Conservation (phyloP, 2,329 filamentous ascomycete genomes). For the Xylariaceae sp. region DNA sequence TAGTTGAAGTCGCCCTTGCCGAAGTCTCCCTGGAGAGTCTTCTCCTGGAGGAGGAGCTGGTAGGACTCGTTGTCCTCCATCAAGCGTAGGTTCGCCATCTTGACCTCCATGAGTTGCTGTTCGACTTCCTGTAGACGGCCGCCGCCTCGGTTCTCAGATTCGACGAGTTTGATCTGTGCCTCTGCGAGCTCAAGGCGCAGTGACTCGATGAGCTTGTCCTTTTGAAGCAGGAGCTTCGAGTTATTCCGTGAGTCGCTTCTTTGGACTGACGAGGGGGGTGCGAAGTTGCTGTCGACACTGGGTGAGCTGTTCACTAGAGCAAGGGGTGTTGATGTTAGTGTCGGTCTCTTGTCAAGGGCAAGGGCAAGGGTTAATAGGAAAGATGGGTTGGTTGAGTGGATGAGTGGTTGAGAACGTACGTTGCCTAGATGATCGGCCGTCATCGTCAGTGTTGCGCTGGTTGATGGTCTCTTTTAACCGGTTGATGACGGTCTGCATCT, state of each 20-base stretch:
- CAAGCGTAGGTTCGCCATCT: constrained; percentile 90
- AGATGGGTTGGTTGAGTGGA: neutral
- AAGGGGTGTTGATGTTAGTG: no score
- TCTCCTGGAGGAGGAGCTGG: constrained; percentile 87
- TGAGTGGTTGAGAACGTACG: constrained; percentile 39
- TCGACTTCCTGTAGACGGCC: constrained; percentile 87
- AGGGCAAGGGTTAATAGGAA: no score
- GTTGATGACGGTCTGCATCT: constrained; percentile 86
- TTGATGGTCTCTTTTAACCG: constrained; percentile 84
- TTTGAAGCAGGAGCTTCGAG: constrained; percentile 85
- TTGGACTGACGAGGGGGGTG: constrained; percentile 75
- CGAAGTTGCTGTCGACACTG: constrained; percentile 73
- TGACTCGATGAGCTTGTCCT: constrained; percentile 93
- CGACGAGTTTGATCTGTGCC: constrained; percentile 89
- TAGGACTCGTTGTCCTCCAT: constrained; percentile 99
- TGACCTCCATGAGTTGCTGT: constrained; percentile 79
- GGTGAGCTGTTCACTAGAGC: constrained; percentile 52
- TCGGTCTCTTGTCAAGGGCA: no score
- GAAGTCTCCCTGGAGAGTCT: constrained; percentile 92
- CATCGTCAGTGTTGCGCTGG: constrained; percentile 57
- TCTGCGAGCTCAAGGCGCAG: constrained; percentile 89
- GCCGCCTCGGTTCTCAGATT: constrained; percentile 88
- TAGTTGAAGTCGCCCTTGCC: constrained; percentile 75
- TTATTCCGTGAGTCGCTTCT: constrained; percentile 85
- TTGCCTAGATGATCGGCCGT: constrained; percentile 53